These are phyloP conservation scores for Penicillium nucicola DNA, from an alignment of 495 filamentous ascomycete genomes.

Conservation along the genomic window DNA sequence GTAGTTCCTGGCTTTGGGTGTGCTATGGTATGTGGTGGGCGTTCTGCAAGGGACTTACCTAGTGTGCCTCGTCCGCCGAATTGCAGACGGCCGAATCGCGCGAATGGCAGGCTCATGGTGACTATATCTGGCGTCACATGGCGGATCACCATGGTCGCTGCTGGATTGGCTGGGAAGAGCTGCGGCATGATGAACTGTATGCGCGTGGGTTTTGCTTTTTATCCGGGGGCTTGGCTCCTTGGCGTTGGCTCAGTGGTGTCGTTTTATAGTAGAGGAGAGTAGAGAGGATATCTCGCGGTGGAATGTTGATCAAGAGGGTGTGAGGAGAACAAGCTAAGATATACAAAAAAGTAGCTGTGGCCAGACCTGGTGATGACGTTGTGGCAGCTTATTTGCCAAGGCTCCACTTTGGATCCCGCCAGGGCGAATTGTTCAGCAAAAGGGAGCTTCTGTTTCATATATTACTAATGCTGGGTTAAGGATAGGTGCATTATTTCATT, in stretches of 20 bases:
- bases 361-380: no score
- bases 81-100: slow-evolving; percentile 73
- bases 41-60: slow-evolving; percentile 48
- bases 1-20: background rate
- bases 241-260: slow-evolving; percentile 11
- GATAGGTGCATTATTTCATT: no score
- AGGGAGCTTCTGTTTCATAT: no score
- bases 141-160: slow-evolving; percentile 83
- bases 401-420: no score
- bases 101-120: slow-evolving; percentile 81
- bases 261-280: slow-evolving; percentile 33
- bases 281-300: background rate
- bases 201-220: background rate
- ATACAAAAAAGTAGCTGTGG: background rate
- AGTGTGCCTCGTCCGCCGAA: slow-evolving; percentile 86
- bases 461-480: no score
- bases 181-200: slow-evolving; percentile 20
- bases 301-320: background rate
- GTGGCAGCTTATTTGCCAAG: no score
- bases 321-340: background rate
- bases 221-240: slow-evolving; percentile 9
- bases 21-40: slow-evolving; percentile 5
- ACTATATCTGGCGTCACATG: slow-evolving; percentile 73
- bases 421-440: no score
- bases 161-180: slow-evolving; percentile 62